Evolutionary conservation across 257 asterid genomes (phyloP), one percentile per base, ranked within the genome.

Genomic region (Gardenia jasminoides): DNA sequence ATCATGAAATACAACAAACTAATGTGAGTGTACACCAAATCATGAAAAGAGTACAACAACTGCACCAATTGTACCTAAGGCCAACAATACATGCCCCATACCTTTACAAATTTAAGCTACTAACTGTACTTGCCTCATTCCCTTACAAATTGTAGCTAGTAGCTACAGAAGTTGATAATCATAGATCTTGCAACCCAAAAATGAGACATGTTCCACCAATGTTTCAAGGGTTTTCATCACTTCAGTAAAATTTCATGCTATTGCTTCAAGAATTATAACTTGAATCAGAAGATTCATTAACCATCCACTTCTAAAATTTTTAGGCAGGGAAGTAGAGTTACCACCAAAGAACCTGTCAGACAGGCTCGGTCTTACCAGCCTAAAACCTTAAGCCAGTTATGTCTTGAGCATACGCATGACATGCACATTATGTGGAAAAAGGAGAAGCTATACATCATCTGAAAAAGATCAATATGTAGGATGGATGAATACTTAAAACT

Each of bases 401-500:
- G 48, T 61, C 56, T 56, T 24, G 41, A 39, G 50, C 58, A 19
- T 22, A 22, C 5, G 19, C 28, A 36, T 44, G 64, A 1, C 44
- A 2, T 64, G 41, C 7, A 0, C n/a, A 22, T 56, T 20, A 22
- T 19, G 15, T 20, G 26, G 64, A 11, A 4, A 19, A 41, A 68
- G 20, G 19, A 50, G 26, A 62, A 68, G 46, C 31, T 67, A 36
- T 41, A 22, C 0, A 24, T 31, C 26, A 68, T 30, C 17, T 36
- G 16, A 77, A 50, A 43, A 33, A 44, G 75, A 71, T n/a, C 12
- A 75, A 46, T 7, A 7, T 28, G 52, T 15, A 62, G n/a, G 64
- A 76, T 52, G 15, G 39, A 46, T 43, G 77, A 71, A 19, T 43
- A 75, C 39, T 46, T 52, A 81, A 19, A 50, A 72, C 41, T 77